Percentiles rank a stretch among this genome's conserved stretches.
These are phyloP conservation scores for Saussurea involucrata DNA, from an alignment of 129 eudicot species.

Conservation along the genomic window DNA sequence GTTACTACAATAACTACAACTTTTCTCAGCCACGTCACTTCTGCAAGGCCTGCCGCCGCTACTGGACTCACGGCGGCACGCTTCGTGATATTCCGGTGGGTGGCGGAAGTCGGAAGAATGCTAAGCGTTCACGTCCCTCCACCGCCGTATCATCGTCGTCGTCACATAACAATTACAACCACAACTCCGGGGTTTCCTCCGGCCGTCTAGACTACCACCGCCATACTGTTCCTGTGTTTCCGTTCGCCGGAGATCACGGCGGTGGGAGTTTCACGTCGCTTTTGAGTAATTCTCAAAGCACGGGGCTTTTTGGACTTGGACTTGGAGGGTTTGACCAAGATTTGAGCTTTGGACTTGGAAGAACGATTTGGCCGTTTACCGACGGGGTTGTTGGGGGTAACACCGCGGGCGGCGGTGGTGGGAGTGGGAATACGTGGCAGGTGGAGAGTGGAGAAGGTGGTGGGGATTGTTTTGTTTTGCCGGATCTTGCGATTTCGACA, in stretches of 20 bases:
- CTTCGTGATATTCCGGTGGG: constrained; percentile 49
- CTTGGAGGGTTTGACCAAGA: constrained; percentile 47
- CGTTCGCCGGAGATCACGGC: constrained; percentile 16
- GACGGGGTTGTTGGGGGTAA: constrained; percentile 23
- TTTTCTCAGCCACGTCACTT: constrained; percentile 49
- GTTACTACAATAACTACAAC: constrained; percentile 55
- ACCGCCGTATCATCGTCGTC: background rate
- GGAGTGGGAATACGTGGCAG: constrained; percentile 29
- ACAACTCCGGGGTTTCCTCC: too few species aligned
- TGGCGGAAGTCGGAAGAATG: constrained; percentile 24
- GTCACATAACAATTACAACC: background rate
- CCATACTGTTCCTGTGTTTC: constrained; percentile 24
- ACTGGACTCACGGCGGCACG: constrained; percentile 53
- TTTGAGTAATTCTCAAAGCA: constrained; percentile 34
- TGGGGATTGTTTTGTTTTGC: constrained; percentile 36
- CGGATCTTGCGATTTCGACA: constrained; percentile 45
- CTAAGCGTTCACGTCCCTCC: constrained; percentile 12
- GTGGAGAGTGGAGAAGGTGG: constrained; percentile 24
- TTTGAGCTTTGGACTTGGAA: constrained; percentile 48
- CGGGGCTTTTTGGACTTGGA: constrained; percentile 33
- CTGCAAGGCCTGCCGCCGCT: constrained; percentile 47
- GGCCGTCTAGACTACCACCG: constrained; percentile 5
- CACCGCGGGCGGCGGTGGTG: constrained; percentile 10
- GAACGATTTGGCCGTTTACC: constrained; percentile 53
- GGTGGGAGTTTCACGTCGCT: constrained; percentile 54